Conservation (phyloP, 352 stramenopile species). For the Pythium scleroteichum region DNA sequence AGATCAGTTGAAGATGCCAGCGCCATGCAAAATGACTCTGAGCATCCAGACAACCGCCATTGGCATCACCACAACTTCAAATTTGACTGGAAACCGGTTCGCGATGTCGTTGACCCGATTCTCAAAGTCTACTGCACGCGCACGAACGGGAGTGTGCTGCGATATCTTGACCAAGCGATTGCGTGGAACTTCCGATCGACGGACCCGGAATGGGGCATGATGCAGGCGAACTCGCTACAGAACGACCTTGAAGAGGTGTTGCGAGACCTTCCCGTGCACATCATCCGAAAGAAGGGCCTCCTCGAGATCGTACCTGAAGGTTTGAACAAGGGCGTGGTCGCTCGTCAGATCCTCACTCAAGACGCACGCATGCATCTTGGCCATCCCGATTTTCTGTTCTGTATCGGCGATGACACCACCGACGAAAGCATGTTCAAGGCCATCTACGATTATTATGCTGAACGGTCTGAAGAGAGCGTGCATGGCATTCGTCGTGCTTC, state of each 20-base stretch:
- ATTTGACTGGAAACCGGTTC: slow-evolving; percentile 92
- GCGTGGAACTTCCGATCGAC: slow-evolving; percentile 97
- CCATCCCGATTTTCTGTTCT: slow-evolving; percentile 95
- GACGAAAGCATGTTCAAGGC: slow-evolving; percentile 98
- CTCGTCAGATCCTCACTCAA: slow-evolving; percentile 93
- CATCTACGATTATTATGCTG: slow-evolving; percentile 91
- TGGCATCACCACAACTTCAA: slow-evolving; percentile 83
- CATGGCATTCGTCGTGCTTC: slow-evolving; percentile 42
- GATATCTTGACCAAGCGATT: slow-evolving; percentile 93
- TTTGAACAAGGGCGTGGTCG: slow-evolving; percentile 96
- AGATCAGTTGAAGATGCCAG: slow-evolving; percentile 41
- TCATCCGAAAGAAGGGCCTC: slow-evolving; percentile 90
- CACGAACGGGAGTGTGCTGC: slow-evolving; percentile 95
- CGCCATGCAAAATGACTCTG: slow-evolving; percentile 19
- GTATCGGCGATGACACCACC: slow-evolving; percentile 96
- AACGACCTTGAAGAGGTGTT: slow-evolving; percentile 81
- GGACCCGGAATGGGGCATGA: slow-evolving; percentile 96
- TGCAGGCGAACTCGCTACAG: slow-evolving; percentile 94
- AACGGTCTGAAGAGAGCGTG: slow-evolving; percentile 81
- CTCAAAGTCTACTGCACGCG: slow-evolving; percentile 94
- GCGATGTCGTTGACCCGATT: slow-evolving; percentile 91
- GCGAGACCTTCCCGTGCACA: slow-evolving; percentile 67
- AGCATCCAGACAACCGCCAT: slow-evolving; percentile 38
- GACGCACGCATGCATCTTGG: slow-evolving; percentile 68
- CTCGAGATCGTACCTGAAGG: slow-evolving; percentile 95